Evolutionary conservation across 164 flowering plant species (phyloP).

Genomic region (Litsea cubeba): DNA sequence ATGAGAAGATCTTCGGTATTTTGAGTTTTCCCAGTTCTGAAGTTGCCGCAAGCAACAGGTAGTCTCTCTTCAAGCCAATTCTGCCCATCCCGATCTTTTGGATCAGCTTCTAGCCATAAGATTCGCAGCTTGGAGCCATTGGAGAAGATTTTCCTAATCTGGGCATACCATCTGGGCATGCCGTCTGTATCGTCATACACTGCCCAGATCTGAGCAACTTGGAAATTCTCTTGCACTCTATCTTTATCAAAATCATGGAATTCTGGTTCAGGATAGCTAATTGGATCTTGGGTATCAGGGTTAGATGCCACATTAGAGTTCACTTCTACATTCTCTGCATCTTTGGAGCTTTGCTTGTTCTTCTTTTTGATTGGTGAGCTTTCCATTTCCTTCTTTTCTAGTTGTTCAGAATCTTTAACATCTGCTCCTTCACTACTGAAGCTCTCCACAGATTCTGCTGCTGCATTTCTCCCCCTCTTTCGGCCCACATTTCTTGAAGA

Average conservation of each 20-base stretch:
- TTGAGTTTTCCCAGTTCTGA: constrained; percentile 20
- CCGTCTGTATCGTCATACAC: constrained; percentile 43
- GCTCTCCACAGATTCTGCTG: constrained; percentile 44
- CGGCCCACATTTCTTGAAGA: constrained; percentile 19
- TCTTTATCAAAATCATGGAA: constrained; percentile 19
- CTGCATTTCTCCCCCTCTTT: constrained; percentile 35
- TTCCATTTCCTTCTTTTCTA: constrained; percentile 12
- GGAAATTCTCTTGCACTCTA: constrained; percentile 28
- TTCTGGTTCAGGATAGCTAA: constrained; percentile 6
- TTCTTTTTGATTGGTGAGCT: not conserved
- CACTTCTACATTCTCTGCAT: not conserved
- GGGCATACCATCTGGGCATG: constrained; percentile 64
- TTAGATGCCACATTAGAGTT: not conserved
- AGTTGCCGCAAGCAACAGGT: constrained; percentile 49
- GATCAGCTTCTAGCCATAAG: constrained; percentile 48
- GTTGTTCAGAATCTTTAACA: constrained; percentile 21
- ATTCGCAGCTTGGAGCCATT: constrained; percentile 33
- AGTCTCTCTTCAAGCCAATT: constrained; percentile 27
- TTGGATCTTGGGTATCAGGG: constrained; percentile 7
- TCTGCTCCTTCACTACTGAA: constrained; percentile 31
- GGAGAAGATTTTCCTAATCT: constrained; percentile 24
- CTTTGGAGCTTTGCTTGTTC: constrained; percentile 10
- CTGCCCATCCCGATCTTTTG: constrained; percentile 21
- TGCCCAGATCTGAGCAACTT: constrained; percentile 55
- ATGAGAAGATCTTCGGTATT: constrained; percentile 21